Conservation (phyloP, 73 alveolate species). For the Uronychia setigera region DNA sequence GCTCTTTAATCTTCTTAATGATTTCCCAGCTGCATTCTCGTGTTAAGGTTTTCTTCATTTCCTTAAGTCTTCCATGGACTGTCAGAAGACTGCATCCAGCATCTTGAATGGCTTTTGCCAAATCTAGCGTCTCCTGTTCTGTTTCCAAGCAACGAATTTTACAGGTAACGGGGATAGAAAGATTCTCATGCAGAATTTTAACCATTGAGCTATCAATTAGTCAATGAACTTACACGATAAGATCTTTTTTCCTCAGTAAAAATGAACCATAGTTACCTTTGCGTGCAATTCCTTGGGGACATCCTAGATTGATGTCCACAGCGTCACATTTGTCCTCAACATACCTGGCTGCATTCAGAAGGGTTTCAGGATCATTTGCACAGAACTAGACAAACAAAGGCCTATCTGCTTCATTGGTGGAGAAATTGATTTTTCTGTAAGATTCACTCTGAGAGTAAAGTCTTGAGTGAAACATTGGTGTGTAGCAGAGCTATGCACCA, state of each 20-base stretch:
- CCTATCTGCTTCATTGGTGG: slow-evolving; percentile 85
- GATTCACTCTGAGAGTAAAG: slow-evolving; percentile 73
- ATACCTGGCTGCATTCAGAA: slow-evolving; percentile 86
- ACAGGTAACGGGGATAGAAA: slow-evolving; percentile 88
- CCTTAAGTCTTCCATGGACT: slow-evolving; percentile 93
- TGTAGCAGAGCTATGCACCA: slow-evolving; percentile 90
- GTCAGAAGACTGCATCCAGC: slow-evolving; percentile 82
- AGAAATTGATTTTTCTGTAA: slow-evolving; percentile 75
- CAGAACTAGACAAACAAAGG: slow-evolving; percentile 97
- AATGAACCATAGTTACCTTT: slow-evolving; percentile 97
- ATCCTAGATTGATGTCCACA: slow-evolving; percentile 96
- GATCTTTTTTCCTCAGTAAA: slow-evolving; percentile 92
- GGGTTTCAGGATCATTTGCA: slow-evolving; percentile 96
- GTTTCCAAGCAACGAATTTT: slow-evolving; percentile 83
- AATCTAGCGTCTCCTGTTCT: slow-evolving; percentile 78
- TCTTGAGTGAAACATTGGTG: slow-evolving; percentile 94
- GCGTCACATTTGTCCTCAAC: slow-evolving; percentile 94
- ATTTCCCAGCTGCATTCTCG: slow-evolving; percentile 92
- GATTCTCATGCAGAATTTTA: slow-evolving; percentile 66
- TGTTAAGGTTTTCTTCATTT: slow-evolving; percentile 71
- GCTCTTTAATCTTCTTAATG: slow-evolving; percentile 87
- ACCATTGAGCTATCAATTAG: too few species aligned
- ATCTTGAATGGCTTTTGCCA: slow-evolving; percentile 80
- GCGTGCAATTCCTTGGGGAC: slow-evolving; percentile 98
- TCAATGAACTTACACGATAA: too few species aligned